Conservation (phyloP, 768 basidiomycete species). For the Gloeostereum incarnatum region DNA sequence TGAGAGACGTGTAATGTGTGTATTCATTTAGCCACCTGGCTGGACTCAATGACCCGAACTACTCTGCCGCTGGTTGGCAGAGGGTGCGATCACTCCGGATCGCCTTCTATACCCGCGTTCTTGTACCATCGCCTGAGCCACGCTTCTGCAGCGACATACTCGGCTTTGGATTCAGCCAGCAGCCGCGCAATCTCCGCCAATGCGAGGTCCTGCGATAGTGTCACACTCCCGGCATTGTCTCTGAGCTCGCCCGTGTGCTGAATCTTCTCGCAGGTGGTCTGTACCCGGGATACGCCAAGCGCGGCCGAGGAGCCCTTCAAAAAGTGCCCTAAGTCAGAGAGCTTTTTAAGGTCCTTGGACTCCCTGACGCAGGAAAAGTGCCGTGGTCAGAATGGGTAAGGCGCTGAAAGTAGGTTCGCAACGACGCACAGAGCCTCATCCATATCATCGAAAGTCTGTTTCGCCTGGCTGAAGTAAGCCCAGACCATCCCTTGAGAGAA, state of each 20-base stretch:
- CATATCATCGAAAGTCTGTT: conserved; percentile 69
- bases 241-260: conserved; percentile 75
- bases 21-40: too few relatives aligned
- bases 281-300: conserved; percentile 76
- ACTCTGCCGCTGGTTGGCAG: too few relatives aligned
- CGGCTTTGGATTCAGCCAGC: conserved; percentile 49
- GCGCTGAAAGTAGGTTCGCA: conserved; percentile 4
- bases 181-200: conserved; percentile 46
- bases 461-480: conserved; percentile 79
- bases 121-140: conserved; percentile 48
- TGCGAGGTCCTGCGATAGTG: conserved; percentile 29
- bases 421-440: conserved; percentile 65
- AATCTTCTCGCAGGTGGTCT: conserved; percentile 81
- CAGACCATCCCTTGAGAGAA: conserved; percentile 75
- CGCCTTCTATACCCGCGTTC: too few relatives aligned
- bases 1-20: too few relatives aligned
- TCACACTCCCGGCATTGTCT: conserved; percentile 39
- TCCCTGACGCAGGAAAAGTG: conserved; percentile 34
- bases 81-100: too few relatives aligned
- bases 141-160: conserved; percentile 59
- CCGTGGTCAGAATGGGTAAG: conserved; percentile 6
- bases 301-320: conserved; percentile 97
- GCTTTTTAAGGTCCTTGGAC: conserved; percentile 47
- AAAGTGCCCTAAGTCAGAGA: conserved; percentile 83
- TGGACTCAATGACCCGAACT: too few relatives aligned